phyloP scores from a whole-genome alignment of 352 stramenopile genomes.

The Globisporangium cylindrosporum region DNA sequence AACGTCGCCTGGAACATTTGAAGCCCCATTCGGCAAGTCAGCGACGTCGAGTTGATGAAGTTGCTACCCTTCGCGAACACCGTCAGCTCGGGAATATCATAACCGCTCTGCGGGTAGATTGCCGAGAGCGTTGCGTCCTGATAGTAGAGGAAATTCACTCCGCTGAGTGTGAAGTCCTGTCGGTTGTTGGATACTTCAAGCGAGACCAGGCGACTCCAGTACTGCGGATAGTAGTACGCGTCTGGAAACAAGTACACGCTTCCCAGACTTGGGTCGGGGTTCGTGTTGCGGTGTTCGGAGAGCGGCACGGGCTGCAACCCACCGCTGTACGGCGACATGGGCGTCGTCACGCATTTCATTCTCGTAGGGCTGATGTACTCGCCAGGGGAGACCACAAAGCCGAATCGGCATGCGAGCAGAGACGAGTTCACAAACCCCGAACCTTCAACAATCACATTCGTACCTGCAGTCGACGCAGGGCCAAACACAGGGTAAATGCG shows the following conservation, averaged over 20 bases:
- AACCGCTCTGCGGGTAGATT: constrained; percentile 58
- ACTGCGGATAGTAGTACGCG: constrained; percentile 87
- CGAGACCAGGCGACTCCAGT: constrained; percentile 81
- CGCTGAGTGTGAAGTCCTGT: constrained; percentile 92
- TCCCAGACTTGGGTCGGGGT: constrained; percentile 52
- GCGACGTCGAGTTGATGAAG: constrained; percentile 92
- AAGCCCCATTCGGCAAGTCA: constrained; percentile 89
- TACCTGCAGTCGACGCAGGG: constrained; percentile 79
- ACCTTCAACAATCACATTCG: constrained; percentile 81
- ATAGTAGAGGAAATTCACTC: constrained; percentile 92
- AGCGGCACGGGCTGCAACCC: constrained; percentile 59
- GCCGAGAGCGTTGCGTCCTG: constrained; percentile 70
- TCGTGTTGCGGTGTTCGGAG: constrained; percentile 67
- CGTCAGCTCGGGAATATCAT: constrained; percentile 36
- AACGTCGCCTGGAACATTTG: constrained; percentile 83
- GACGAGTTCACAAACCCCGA: constrained; percentile 87
- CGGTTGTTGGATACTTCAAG: constrained; percentile 96
- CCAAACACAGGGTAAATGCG: constrained; percentile 88
- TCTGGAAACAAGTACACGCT: constrained; percentile 79
- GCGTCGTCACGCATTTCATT: constrained; percentile 82
- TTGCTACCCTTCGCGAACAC: constrained; percentile 72
- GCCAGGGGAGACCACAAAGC: constrained; percentile 71
- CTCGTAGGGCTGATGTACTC: constrained; percentile 76
- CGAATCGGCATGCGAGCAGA: constrained; percentile 87
- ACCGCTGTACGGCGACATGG: constrained; percentile 52